phyloP scores from a whole-genome alignment of 192 early-diverging fungal genomes.

The Coemansia sp. region DNA sequence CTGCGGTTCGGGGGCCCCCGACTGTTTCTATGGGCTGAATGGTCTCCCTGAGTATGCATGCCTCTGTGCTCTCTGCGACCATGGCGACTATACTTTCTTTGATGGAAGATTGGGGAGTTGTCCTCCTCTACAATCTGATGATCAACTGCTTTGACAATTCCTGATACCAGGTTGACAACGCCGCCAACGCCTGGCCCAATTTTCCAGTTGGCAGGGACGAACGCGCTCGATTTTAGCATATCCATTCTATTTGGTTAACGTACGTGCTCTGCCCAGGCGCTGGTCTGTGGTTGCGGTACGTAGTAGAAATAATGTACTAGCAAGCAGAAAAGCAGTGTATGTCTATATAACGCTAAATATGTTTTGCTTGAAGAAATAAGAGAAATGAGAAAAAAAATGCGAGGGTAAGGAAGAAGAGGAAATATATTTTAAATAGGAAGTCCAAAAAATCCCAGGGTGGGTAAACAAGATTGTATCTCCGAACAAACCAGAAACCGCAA shows the following conservation, averaged over 20 bases:
- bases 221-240: conserved; percentile 41
- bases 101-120: not conserved
- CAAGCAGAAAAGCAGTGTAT: not conserved
- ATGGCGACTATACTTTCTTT: not conserved
- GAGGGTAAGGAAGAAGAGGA: not conserved
- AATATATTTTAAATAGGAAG: not conserved
- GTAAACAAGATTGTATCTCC: conserved; percentile 8
- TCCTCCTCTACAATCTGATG: conserved; percentile 16
- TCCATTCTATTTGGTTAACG: not conserved
- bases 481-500: not conserved
- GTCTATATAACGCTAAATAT: conserved; percentile 5
- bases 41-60: not conserved
- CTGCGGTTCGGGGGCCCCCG: not conserved
- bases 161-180: conserved; percentile 29
- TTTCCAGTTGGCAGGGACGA: conserved; percentile 38
- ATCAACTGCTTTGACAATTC: conserved; percentile 38
- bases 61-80: conserved; percentile 4
- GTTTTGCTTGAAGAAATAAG: not conserved
- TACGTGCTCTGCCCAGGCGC: conserved; percentile 3
- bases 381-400: not conserved
- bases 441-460: conserved; percentile 5
- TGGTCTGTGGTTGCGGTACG: not conserved
- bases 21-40: not conserved
- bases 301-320: not conserved
- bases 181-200: conserved; percentile 24